Evolutionary conservation across 78 protist species (phyloP).

Genomic region (Isochrysis galbana): DNA sequence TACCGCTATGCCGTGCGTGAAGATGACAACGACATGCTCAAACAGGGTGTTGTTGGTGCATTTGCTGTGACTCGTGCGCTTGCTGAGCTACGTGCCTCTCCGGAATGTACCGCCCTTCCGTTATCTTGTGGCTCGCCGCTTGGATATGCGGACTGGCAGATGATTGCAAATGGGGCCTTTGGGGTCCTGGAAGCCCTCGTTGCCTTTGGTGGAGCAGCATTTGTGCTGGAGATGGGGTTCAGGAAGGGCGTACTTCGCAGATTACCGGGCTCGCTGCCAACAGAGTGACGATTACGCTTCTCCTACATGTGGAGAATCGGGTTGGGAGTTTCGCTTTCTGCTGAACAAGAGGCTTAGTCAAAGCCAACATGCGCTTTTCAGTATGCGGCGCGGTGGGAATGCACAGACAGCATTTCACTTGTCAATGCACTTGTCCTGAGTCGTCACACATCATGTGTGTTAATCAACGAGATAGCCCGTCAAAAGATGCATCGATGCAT

Average conservation of each 20-base stretch:
- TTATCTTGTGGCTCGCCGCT: slow-evolving; percentile 32
- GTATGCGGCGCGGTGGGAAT: too few species aligned
- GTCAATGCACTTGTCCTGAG: too few species aligned
- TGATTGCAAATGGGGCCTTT: background rate
- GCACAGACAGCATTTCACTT: too few species aligned
- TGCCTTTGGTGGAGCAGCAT: background rate
- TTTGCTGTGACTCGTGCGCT: slow-evolving; percentile 22
- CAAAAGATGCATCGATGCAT: too few species aligned
- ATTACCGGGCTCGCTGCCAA: background rate
- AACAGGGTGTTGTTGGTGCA: slow-evolving; percentile 44
- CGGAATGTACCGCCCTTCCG: background rate
- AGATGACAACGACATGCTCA: slow-evolving; percentile 29
- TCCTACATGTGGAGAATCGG: too few species aligned
- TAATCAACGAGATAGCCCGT: too few species aligned
- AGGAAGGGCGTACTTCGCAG: background rate
- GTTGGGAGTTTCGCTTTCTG: too few species aligned
- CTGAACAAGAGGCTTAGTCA: too few species aligned
- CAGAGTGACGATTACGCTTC: background rate
- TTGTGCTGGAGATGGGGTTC: background rate
- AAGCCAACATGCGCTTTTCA: too few species aligned
- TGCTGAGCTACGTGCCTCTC: background rate
- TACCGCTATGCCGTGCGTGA: slow-evolving; percentile 36
- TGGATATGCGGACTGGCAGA: slow-evolving; percentile 5
- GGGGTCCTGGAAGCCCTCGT: background rate
- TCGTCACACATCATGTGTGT: too few species aligned